Evolutionary conservation across 23 red algal species (phyloP), one percentile per base, ranked within the genome.

Genomic region (Gracilaria caudata): DNA sequence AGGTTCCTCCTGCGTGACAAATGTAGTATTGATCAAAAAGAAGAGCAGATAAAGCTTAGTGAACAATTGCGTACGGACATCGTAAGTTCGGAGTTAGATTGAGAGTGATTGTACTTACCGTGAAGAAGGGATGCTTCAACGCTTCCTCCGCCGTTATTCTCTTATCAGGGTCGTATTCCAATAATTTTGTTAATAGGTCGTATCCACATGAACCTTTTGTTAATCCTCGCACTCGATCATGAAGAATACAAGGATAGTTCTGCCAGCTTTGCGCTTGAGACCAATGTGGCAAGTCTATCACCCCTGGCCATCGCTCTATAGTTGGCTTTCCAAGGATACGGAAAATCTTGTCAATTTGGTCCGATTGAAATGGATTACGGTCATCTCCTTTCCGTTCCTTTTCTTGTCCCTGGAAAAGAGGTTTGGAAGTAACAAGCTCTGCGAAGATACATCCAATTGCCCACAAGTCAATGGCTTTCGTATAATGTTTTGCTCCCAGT

Each of bases 371-470:
- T 26, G 92, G 90, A 51, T 86, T 87, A n/a, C 92, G 73, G 56
- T 94, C 92, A 51, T 94, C 92, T 0, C 81, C 81, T 73, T 86
- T 87, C 41, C 92, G 92, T 54, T 90, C 86, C 60, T 87, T 77
- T 73, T 97, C 88, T 53, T 77, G 78, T 34, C 94, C 94, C 57
- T 88, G 89, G 77, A 97, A 97, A 25, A 97, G 88, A 19, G 94
- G 84, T 82, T 97, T 90, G 26, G 86, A 91, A 43, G 89, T 91
- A 38, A 90, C 51, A 29, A 92, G 86, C 63, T 97, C 94, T 34
- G 94, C 94, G 78, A 97, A 97, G 64, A 97, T 97, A 32, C 94
- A 97, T 13, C 94, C 94, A 34, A 97, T 86, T 30, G 89, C 90
- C 94, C 94, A 97, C 73, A 97, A 82, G 80, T 97, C 94, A 29